Conservation (phyloP, 2,329 filamentous ascomycete species). For the Trichophyton rubrum region DNA sequence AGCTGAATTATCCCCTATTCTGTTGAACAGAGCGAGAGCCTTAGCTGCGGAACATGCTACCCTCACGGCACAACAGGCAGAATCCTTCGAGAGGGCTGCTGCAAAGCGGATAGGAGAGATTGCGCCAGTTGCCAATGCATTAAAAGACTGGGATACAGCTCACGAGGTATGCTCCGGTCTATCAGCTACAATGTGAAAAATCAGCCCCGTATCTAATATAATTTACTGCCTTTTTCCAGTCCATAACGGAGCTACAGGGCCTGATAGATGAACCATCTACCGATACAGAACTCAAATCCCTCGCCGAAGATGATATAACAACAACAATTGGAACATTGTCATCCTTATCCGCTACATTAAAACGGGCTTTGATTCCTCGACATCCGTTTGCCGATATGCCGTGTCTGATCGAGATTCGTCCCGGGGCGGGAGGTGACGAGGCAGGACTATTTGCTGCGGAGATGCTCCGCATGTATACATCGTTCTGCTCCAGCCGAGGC, state of each 20-base stretch:
- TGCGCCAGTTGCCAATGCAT: constrained; percentile 38
- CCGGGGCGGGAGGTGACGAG: constrained; percentile 83
- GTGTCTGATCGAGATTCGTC: constrained; percentile 82
- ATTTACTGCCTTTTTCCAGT: constrained; percentile 24
- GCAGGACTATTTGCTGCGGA: constrained; percentile 81
- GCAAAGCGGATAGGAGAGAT: constrained; percentile 49
- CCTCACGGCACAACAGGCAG: constrained; percentile 41
- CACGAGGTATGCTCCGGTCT: constrained; percentile 35
- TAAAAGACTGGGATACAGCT: constrained; percentile 47
- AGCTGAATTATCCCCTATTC: constrained; percentile 37
- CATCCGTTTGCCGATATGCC: constrained; percentile 85
- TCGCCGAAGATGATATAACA: constrained; percentile 58
- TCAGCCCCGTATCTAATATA: constrained; percentile 7
- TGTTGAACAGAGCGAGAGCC: constrained; percentile 44
- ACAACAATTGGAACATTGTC: constrained; percentile 51
- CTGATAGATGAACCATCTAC: constrained; percentile 57
- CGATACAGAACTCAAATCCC: constrained; percentile 46
- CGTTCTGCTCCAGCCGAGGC: constrained; percentile 58
- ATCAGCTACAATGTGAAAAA: neutral
- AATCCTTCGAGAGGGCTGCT: constrained; percentile 42
- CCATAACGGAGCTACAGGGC: constrained; percentile 56
- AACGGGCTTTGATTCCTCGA: constrained; percentile 65
- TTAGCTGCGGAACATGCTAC: constrained; percentile 44
- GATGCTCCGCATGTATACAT: constrained; percentile 78
- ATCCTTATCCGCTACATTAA: constrained; percentile 54